Base-by-base conservation (phyloP, 805 yeast genomes). In the Candida adriatica region DNA sequence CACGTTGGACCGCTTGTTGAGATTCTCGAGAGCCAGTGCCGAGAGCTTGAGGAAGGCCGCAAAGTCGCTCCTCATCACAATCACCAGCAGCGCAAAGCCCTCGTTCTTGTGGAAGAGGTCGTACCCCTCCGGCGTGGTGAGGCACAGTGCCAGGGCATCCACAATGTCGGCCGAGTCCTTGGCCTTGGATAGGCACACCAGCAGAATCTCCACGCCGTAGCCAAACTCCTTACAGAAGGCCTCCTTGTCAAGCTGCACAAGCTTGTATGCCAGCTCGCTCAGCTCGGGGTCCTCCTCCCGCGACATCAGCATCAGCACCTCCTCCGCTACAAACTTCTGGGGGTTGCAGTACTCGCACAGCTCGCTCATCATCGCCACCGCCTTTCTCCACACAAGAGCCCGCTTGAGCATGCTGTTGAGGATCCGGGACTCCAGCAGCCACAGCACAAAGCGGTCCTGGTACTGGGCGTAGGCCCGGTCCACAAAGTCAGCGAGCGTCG, bases 41-140 rank as follows among this genome's bases (percentile, higher is more conserved):
- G 19, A 22, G 4, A 48, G 28, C 14, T 39, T 37, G 6, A 39
- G 21, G 21, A 43, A 42, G 2, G 33, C 33, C 10, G 14, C 27
- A 10, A 42, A 30, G 8, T 30, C 34, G 10, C 30, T 30, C 20
- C 27, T 37, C 24, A 42, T 18, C 6, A 46, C 17, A 7, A 37
- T 16, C 8, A 33, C 18, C 2, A 42, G 18, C 18, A 46, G 27
- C 14, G 45, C 46, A 24, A 46, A 29, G 6, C 51, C 53, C 29
- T 46, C 48, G 26, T 41, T 29, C 13, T 32, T 31, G 7, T 34
- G 13, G 13, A 48, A 39, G 3, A 36, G 18, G 3, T 39, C 33
- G 16, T 33, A 33, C 3, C 49, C 50, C 2, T 22, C 16, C 5
- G 16, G 10, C 2, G 19, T 13, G 1, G 39, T 30, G 5, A 47